These are phyloP conservation scores for Solanum gracilifrons DNA, from an alignment of 257 asterid species.

Conservation along the genomic window DNA sequence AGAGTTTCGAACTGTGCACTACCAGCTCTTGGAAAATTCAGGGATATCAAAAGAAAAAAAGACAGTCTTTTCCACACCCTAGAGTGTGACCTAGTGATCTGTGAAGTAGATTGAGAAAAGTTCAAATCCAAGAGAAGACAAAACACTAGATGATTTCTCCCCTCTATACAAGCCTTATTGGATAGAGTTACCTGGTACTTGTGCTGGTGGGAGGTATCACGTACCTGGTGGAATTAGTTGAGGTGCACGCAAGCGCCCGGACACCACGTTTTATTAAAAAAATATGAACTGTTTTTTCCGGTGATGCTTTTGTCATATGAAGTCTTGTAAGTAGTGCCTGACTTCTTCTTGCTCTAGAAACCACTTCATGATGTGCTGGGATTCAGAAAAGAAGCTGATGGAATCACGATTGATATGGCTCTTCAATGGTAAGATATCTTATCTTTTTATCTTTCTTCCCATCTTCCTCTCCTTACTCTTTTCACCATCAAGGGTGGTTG, in stretches of 20 bases:
- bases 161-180: background rate
- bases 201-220: background rate
- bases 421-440: conserved; percentile 68
- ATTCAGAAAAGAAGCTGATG: conserved; percentile 69
- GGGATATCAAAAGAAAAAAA: background rate
- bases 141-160: background rate
- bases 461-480: background rate
- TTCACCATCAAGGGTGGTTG: background rate
- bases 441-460: background rate
- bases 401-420: conserved; percentile 63
- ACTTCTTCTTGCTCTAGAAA: conserved; percentile 41
- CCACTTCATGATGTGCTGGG: conserved; percentile 85
- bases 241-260: background rate
- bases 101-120: background rate
- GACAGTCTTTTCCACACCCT: background rate
- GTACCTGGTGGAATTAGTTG: background rate
- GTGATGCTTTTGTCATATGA: background rate
- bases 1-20: background rate
- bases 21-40: background rate
- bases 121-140: background rate
- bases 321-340: conserved; percentile 11
- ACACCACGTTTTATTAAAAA: background rate
- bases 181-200: background rate
- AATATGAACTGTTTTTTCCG: background rate
- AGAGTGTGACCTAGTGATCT: background rate